Evolutionary conservation across 306 rosid genomes (phyloP).

Genomic region (Cicer chorassanicum): DNA sequence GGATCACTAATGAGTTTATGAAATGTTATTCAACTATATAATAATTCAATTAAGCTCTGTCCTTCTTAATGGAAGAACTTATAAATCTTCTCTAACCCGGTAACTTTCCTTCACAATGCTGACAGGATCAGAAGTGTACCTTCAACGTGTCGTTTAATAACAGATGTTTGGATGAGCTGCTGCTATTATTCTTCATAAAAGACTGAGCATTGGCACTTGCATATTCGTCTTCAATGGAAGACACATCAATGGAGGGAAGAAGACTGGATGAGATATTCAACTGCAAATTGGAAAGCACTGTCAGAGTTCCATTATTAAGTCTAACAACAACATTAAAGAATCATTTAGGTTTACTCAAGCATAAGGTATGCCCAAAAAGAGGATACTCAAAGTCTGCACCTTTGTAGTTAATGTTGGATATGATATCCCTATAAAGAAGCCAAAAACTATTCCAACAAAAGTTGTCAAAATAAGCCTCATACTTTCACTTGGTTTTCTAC

Average conservation of each 20-base stretch:
- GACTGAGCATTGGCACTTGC: slow-evolving; percentile 52
- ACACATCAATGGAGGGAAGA: slow-evolving; percentile 65
- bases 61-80: slow-evolving; percentile 32
- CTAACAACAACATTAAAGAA: slow-evolving; percentile 34
- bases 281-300: slow-evolving; percentile 55
- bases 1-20: slow-evolving; percentile 29
- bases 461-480: slow-evolving; percentile 87
- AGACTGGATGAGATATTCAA: slow-evolving; percentile 73
- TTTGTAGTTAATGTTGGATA: slow-evolving; percentile 80
- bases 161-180: slow-evolving; percentile 52
- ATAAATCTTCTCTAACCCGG: slow-evolving; percentile 17
- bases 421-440: slow-evolving; percentile 88
- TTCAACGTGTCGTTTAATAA: slow-evolving; percentile 63
- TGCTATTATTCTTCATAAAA: slow-evolving; percentile 48
- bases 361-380: slow-evolving; percentile 26
- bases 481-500: slow-evolving; percentile 85
- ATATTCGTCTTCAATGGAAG: slow-evolving; percentile 55
- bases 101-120: slow-evolving; percentile 34
- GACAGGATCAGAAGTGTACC: slow-evolving; percentile 54
- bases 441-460: slow-evolving; percentile 80
- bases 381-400: slow-evolving; percentile 53
- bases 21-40: slow-evolving; percentile 32
- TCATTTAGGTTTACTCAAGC: slow-evolving; percentile 27
- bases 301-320: slow-evolving; percentile 39
- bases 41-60: neutral